Conservation (phyloP, 78 protist species). For the Cavenderia fasciculata region DNA sequence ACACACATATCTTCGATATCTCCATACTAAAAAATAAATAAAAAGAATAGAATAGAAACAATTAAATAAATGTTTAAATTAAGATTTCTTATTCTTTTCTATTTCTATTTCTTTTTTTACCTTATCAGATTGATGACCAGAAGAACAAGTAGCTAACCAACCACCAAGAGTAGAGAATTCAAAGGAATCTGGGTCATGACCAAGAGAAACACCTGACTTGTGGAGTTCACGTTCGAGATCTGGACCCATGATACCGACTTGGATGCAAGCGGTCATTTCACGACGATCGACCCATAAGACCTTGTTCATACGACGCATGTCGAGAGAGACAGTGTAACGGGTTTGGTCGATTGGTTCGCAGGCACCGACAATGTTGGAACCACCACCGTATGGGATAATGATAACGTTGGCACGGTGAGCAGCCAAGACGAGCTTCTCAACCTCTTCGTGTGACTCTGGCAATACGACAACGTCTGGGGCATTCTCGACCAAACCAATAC, state of each 20-base stretch:
- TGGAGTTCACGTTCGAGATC: conserved; percentile 83
- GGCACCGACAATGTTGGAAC: conserved; percentile 88
- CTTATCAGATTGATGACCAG: conserved; percentile 88
- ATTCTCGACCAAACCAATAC: conserved; percentile 40
- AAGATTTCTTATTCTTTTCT: conserved; percentile 1
- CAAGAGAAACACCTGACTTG: conserved; percentile 80
- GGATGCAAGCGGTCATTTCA: conserved; percentile 86
- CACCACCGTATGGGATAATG: conserved; percentile 94
- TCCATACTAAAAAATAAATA: conserved; percentile 74
- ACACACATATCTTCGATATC: conserved; percentile 92
- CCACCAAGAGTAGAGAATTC: conserved; percentile 93
- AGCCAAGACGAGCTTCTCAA: conserved; percentile 80
- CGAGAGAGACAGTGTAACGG: conserved; percentile 87
- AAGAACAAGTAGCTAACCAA: conserved; percentile 92
- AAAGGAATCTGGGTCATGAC: conserved; percentile 94
- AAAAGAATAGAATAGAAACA: background rate
- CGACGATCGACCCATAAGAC: conserved; percentile 88
- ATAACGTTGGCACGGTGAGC: conserved; percentile 82
- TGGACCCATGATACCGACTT: conserved; percentile 91
- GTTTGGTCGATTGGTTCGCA: conserved; percentile 74
- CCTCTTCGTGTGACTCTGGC: conserved; percentile 86
- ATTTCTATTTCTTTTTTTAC: background rate
- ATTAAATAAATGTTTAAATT: too few relatives aligned
- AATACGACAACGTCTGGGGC: conserved; percentile 86
- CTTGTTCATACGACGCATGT: conserved; percentile 89